A percentile compares a stretch with the other conserved stretches of the same genome.
These are phyloP conservation scores for Albifimbria verrucaria DNA, from an alignment of 2,329 filamentous ascomycete genomes.

Conservation along the genomic window DNA sequence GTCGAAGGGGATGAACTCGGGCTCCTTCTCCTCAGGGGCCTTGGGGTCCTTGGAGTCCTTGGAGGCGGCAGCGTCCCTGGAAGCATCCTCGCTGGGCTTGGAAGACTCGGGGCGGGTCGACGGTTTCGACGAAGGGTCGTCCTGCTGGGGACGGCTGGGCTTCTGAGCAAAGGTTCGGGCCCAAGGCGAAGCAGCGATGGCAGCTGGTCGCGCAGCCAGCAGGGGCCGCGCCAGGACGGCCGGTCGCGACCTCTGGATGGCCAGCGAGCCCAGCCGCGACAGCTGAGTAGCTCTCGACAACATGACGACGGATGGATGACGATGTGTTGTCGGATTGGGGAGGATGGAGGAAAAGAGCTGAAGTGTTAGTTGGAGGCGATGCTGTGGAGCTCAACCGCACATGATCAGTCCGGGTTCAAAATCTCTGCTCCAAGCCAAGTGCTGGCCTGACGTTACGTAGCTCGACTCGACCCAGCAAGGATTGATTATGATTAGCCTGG, in stretches of 20 bases:
- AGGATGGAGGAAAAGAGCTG: slow-evolving; percentile 1
- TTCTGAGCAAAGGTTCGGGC: slow-evolving; percentile 24
- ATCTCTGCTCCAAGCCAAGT: background rate
- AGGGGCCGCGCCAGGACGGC: slow-evolving; percentile 23
- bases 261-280: slow-evolving; percentile 28
- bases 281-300: slow-evolving; percentile 31
- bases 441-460: background rate
- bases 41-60: slow-evolving; percentile 32
- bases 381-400: background rate
- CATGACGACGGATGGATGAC: slow-evolving; percentile 38
- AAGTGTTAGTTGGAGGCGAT: background rate
- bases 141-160: slow-evolving; percentile 13
- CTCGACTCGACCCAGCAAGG: background rate
- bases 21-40: slow-evolving; percentile 26
- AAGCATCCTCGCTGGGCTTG: slow-evolving; percentile 10
- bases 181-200: slow-evolving; percentile 20
- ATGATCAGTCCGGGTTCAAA: background rate
- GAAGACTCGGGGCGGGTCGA: slow-evolving; percentile 7
- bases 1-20: slow-evolving; percentile 50
- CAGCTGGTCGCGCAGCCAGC: slow-evolving; percentile 18
- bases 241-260: slow-evolving; percentile 4
- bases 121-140: slow-evolving; percentile 9
- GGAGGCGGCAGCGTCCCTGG: slow-evolving; percentile 18
- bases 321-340: no score
- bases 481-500: no score